Evolutionary conservation across 2,329 filamentous ascomycete species (phyloP), one percentile per base, ranked within the genome.

Genomic region (Fusarium caatingaense): DNA sequence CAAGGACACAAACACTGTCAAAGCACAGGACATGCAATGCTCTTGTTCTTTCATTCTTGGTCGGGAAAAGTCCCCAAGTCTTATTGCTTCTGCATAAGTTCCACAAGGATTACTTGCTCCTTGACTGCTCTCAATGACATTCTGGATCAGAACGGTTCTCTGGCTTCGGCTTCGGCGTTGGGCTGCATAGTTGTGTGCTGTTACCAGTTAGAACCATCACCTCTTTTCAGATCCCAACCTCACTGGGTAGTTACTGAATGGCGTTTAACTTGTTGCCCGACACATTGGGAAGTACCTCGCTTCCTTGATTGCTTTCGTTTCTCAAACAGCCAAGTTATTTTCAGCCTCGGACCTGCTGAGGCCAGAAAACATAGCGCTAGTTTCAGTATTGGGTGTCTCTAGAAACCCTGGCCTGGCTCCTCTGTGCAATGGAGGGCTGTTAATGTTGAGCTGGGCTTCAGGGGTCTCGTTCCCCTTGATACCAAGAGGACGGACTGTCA

Each of bases 311-410:
- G 12, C 30, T 15, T 18, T 30, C 25, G 30, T 23, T n/a, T 23
- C 8, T 30, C 30, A 53, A 32, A 49, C n/a, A 25, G 16, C 27
- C 15, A 30, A 41, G 11, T 28, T 30, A 25, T 44, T 8, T 28
- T 45, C 27, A 66, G 44, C 34, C 46, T 45, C 27, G 23, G 30
- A 21, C 34, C 37, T 42, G 21, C 47, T 53, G 34, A 51, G 21
- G 49, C 49, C 49, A 47, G 21, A 30, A 50, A 18, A 20, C 46
- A 30, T 32, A 42, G 25, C 40, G 28, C 45, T 46, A 50, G 53
- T 68, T 40, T 59, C 58, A 68, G 23, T 13, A n/a, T 27, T 51
- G 20, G 45, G 59, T 50, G 34, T 34, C 53, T 30, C 23, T n/a
- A 50, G 41, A 56, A 21, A 28, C 40, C n/a, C 34, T 37, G 44